These are phyloP conservation scores for Tillandsia fasciculata DNA, from an alignment of 176 grass and related monocot genomes.

Conservation along the genomic window DNA sequence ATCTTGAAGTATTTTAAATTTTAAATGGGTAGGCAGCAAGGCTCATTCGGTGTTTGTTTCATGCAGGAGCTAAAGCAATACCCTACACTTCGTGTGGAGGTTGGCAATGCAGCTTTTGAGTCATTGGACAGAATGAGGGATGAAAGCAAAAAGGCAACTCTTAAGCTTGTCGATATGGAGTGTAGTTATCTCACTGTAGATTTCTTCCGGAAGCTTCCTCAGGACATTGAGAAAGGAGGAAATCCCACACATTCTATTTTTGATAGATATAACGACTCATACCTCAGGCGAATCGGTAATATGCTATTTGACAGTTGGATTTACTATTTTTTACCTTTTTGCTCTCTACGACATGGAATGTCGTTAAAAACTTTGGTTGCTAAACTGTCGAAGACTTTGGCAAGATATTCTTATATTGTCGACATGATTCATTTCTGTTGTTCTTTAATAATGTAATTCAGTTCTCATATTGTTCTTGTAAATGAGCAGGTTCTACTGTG, in stretches of 20 bases:
- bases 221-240: background rate
- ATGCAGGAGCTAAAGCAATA: constrained; percentile 95
- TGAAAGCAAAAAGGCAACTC: constrained; percentile 97
- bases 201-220: constrained; percentile 56
- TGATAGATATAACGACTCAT: constrained; percentile 86
- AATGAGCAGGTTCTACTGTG: constrained; percentile 7
- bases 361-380: too few relatives aligned
- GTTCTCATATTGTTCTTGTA: too few relatives aligned
- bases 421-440: too few relatives aligned
- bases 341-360: too few relatives aligned
- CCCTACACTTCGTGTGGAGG: constrained; percentile 83
- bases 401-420: too few relatives aligned
- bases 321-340: background rate
- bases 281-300: constrained; percentile 10
- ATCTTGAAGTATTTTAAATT: too few relatives aligned
- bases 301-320: background rate
- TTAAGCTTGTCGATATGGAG: constrained; percentile 98
- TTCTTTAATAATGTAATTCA: too few relatives aligned
- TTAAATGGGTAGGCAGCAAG: background rate
- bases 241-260: background rate
- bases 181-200: constrained; percentile 95
- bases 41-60: background rate
- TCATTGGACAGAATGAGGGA: constrained; percentile 98
- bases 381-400: too few relatives aligned
- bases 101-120: constrained; percentile 80